Evolutionary conservation across 805 yeast species (phyloP).

Genomic region (Metschnikowia koreensis): DNA sequence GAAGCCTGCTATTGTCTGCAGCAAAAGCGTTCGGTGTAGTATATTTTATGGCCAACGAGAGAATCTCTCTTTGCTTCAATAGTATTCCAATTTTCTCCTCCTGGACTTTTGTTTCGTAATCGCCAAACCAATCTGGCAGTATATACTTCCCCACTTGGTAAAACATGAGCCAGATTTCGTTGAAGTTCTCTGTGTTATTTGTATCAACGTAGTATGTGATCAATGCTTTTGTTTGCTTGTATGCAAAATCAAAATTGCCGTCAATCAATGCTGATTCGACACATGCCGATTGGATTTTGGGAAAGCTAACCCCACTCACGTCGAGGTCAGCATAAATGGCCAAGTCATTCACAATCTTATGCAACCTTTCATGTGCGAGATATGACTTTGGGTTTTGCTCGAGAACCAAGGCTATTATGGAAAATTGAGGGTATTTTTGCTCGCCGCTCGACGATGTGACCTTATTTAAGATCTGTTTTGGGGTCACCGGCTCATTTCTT

Average conservation of each 20-base stretch:
- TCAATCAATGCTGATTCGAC: constrained; percentile 67
- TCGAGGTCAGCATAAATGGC: constrained; percentile 35
- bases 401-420: constrained; percentile 41
- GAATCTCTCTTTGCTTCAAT: constrained; percentile 51
- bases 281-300: constrained; percentile 45
- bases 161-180: constrained; percentile 63
- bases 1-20: constrained; percentile 50
- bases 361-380: constrained; percentile 40
- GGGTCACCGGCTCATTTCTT: constrained; percentile 16
- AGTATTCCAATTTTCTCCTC: constrained; percentile 25
- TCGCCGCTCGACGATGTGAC: constrained; percentile 10
- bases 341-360: constrained; percentile 40
- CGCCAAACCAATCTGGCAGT: constrained; percentile 22
- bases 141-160: constrained; percentile 67
- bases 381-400: constrained; percentile 57
- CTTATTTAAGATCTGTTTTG: constrained; percentile 15
- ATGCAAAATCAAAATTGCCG: constrained; percentile 60
- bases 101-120: constrained; percentile 16
- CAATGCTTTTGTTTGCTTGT: constrained; percentile 38
- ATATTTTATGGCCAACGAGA: constrained; percentile 49
- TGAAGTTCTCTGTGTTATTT: constrained; percentile 17
- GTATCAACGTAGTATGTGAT: constrained; percentile 25
- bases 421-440: constrained; percentile 13
- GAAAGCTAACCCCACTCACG: constrained; percentile 23
- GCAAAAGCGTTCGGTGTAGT: constrained; percentile 40